Base-by-base conservation (phyloP, 148 eudicot species). In the Heliamphora exappendiculata region DNA sequence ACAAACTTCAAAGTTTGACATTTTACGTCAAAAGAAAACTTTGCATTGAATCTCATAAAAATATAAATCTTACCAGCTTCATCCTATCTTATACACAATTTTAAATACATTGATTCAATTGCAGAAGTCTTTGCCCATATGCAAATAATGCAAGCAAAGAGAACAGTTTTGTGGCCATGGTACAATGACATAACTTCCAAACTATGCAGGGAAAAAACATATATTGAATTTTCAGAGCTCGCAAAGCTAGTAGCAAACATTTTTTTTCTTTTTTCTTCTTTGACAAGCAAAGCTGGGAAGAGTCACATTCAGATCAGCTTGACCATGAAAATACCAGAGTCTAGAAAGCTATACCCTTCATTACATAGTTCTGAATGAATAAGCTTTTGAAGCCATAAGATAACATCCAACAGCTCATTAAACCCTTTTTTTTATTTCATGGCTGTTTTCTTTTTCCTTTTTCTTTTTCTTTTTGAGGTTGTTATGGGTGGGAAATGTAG, bases 71-170 rank as follows among this genome's bases (percentile, higher is more conserved):
- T 10, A 54, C 3, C 75, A 72, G 31, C 44, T 72, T 54, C 33
- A 37, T n/a, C 63, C n/a, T 31, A 54, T 20, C 3, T n/a, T 20
- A 70, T 54, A 13, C 14, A 72, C 5, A 53, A 4, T 34, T 31
- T 34, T 37, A 29, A 29, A 49, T 24, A 37, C 57, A 36, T 37
- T 20, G 41, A 72, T 42, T 24, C 8, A 24, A 34, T 1, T 44
- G 39, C 64, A 19, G 14, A 29, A 53, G n/a, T 24, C 37, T 26
- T 5, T 58, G 67, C 50, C 34, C 67, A 50, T 39, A 28, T 42
- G 55, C 67, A 58, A 58, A 58, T n/a, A 58, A 58, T n/a, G 76
- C 53, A 74, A 59, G 53, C 8, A 41, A 59, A 60, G 26, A 24
- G 29, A 41, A 9, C 26, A 19, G 14, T 17, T 42, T 17, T 44